Percentiles rank a stretch among this genome's conserved stretches.
phyloP scores from a whole-genome alignment of 2,329 filamentous ascomycete species.

The Didymella pinodella region DNA sequence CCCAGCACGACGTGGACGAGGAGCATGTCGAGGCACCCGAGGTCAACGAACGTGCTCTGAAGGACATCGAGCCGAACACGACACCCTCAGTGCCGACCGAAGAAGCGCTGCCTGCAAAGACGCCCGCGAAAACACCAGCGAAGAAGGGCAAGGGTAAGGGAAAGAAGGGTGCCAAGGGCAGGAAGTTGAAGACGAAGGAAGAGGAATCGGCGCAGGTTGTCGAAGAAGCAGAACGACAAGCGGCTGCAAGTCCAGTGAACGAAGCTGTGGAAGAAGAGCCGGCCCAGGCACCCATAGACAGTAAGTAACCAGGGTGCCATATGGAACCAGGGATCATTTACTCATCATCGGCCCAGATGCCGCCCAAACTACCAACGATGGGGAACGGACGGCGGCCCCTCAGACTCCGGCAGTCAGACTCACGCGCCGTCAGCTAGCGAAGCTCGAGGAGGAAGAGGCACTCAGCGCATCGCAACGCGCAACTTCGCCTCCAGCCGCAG shows the following conservation, averaged over 20 bases:
- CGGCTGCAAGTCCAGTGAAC: constrained; percentile 28
- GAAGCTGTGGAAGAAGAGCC: constrained; percentile 35
- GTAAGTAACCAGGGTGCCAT: constrained; percentile 27
- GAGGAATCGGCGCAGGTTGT: constrained; percentile 28
- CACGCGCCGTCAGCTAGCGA: constrained; percentile 48
- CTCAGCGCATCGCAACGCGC: constrained; percentile 34
- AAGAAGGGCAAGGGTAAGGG: constrained; percentile 44
- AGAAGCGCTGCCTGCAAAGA: constrained; percentile 30
- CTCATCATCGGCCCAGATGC: constrained; percentile 33
- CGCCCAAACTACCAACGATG: constrained; percentile 28
- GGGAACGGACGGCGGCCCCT: constrained; percentile 36
- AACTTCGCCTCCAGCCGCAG: neutral
- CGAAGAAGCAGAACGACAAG: constrained; percentile 35
- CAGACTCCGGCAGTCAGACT: constrained; percentile 41
- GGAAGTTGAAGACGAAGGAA: constrained; percentile 41
- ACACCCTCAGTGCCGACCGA: constrained; percentile 30
- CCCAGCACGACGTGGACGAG: constrained; percentile 51
- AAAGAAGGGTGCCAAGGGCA: constrained; percentile 44
- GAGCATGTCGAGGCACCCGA: constrained; percentile 43
- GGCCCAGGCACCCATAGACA: constrained; percentile 22
- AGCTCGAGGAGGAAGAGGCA: constrained; percentile 44
- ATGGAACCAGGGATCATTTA: constrained; percentile 19
- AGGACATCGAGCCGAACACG: constrained; percentile 52
- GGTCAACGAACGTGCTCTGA: constrained; percentile 44
- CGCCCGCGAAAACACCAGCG: constrained; percentile 37